These are phyloP conservation scores for Xylariaceae sp. DNA, from an alignment of 2,329 filamentous ascomycete genomes.

Conservation along the genomic window DNA sequence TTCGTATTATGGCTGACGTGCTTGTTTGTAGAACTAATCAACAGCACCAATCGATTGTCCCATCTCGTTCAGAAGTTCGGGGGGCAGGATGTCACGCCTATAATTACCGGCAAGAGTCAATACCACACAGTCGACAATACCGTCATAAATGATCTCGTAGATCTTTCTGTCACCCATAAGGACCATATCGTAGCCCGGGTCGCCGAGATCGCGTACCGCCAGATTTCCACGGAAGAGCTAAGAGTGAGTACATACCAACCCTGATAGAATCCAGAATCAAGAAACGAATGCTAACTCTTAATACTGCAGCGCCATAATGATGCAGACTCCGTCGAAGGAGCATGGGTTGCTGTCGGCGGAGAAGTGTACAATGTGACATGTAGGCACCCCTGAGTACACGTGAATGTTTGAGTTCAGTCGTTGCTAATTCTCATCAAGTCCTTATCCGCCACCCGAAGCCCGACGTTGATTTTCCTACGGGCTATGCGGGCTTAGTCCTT, in stretches of 20 bases:
- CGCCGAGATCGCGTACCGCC: background rate
- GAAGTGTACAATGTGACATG: conserved; percentile 1
- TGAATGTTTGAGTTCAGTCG: too few species aligned
- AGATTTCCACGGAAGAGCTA: background rate
- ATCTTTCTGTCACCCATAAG: background rate
- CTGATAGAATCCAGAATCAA: too few species aligned
- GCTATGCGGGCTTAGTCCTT: background rate
- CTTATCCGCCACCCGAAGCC: background rate
- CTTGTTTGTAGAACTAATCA: background rate
- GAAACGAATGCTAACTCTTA: background rate
- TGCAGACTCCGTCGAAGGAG: background rate
- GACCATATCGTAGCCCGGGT: background rate
- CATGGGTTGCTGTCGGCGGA: background rate
- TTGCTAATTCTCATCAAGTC: background rate
- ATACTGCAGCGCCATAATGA: background rate
- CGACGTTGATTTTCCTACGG: background rate
- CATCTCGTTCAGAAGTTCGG: background rate
- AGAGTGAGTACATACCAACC: background rate
- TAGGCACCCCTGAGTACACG: background rate
- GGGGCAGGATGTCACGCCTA: background rate
- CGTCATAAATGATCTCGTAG: background rate
- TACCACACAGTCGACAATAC: background rate
- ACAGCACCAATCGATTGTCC: background rate
- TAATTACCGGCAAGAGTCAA: background rate
- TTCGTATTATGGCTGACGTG: background rate